phyloP scores from a whole-genome alignment of 805 yeast species.

The Nakazawaea holstii region DNA sequence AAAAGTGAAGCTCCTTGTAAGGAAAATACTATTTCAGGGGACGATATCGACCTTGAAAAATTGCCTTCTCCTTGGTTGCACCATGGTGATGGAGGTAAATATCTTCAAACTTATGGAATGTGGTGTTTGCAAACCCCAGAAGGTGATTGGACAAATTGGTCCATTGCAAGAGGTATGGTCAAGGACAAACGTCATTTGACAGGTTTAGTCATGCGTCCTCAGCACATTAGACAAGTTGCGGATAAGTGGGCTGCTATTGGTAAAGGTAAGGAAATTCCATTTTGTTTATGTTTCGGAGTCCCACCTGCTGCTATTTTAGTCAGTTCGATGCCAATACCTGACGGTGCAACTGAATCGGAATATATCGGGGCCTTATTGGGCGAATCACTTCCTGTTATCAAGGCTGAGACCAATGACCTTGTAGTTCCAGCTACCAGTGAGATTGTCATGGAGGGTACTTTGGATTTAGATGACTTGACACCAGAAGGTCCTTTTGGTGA shows the following conservation, averaged over 20 bases:
- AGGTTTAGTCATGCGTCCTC: slow-evolving; percentile 23
- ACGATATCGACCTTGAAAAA: slow-evolving; percentile 16
- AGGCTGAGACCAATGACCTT: slow-evolving; percentile 20
- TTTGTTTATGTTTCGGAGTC: slow-evolving; percentile 22
- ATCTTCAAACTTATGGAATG: slow-evolving; percentile 25
- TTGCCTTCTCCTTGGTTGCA: slow-evolving; percentile 21
- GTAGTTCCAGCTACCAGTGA: slow-evolving; percentile 21
- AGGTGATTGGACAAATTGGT: slow-evolving; percentile 24
- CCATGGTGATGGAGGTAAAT: slow-evolving; percentile 21
- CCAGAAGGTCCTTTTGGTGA: slow-evolving; percentile 27
- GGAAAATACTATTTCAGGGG: slow-evolving; percentile 16
- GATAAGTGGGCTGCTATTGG: slow-evolving; percentile 20
- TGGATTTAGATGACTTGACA: slow-evolving; percentile 14
- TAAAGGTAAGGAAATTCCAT: slow-evolving; percentile 20
- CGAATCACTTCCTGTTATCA: slow-evolving; percentile 21
- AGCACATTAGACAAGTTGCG: slow-evolving; percentile 21
- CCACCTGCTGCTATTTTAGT: slow-evolving; percentile 25
- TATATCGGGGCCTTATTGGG: slow-evolving; percentile 23
- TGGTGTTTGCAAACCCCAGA: slow-evolving; percentile 22
- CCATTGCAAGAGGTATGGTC: slow-evolving; percentile 24
- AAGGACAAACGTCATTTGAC: slow-evolving; percentile 18
- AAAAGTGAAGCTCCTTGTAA: slow-evolving; percentile 18
- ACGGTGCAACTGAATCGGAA: slow-evolving; percentile 18
- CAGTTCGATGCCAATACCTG: slow-evolving; percentile 22
- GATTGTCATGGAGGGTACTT: slow-evolving; percentile 22